Conservation (phyloP, 768 basidiomycete species). For the Kockovaella imperatae region DNA sequence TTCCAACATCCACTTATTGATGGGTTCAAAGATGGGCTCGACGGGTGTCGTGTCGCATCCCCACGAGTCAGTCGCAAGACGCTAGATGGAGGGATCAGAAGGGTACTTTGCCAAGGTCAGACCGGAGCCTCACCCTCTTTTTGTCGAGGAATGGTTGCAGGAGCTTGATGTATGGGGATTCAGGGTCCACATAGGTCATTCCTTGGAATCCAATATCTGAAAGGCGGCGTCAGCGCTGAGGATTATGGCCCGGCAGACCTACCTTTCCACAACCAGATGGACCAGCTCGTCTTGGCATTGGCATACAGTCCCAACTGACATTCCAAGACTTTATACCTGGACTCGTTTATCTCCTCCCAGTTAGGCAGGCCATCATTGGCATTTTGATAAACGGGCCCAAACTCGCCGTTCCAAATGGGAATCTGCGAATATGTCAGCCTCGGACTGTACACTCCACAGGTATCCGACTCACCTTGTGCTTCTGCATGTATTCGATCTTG, state of each 20-base stretch:
- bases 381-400: constrained; percentile 64
- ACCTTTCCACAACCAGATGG: constrained; percentile 76
- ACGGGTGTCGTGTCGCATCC: constrained; percentile 59
- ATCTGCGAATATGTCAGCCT: not conserved
- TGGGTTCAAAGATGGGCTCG: constrained; percentile 56
- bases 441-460: not conserved
- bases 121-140: constrained; percentile 52
- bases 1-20: constrained; percentile 50
- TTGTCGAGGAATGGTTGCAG: constrained; percentile 63
- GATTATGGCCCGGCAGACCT: not conserved
- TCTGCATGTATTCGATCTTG: constrained; percentile 71
- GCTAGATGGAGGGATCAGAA: constrained; percentile 21
- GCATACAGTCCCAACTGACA: constrained; percentile 69
- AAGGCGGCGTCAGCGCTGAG: not conserved
- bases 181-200: constrained; percentile 65
- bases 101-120: not conserved
- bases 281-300: constrained; percentile 54
- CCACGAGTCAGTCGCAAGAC: constrained; percentile 69
- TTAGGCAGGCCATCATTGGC: constrained; percentile 50
- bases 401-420: constrained; percentile 55
- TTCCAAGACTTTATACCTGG: constrained; percentile 58
- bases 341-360: constrained; percentile 61
- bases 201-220: constrained; percentile 54
- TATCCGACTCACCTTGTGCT: constrained; percentile 36
- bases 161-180: constrained; percentile 64